Percentiles rank a stretch among this genome's conserved stretches.
Conservation (phyloP, 2,329 filamentous ascomycete species). For the Paecilomyces fulvus region DNA sequence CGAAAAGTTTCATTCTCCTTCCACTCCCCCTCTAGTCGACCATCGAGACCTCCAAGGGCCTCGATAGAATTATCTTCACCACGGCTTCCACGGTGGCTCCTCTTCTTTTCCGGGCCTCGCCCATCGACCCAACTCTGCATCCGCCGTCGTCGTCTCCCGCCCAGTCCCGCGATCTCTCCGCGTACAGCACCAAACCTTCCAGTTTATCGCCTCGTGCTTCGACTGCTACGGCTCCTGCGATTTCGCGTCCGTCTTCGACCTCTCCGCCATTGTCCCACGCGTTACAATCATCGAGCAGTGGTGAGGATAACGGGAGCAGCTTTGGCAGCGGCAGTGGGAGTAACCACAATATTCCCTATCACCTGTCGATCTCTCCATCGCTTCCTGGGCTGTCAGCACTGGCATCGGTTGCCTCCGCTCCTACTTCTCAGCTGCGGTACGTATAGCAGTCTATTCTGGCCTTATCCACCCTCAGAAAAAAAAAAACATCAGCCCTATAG, state of each 20-base stretch:
- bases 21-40: slow-evolving; percentile 18
- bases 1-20: background rate
- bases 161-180: slow-evolving; percentile 23
- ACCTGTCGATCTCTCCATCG: slow-evolving; percentile 31
- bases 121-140: slow-evolving; percentile 43
- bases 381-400: slow-evolving; percentile 53
- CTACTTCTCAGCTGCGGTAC: slow-evolving; percentile 46
- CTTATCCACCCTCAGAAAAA: background rate
- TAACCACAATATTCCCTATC: slow-evolving; percentile 11
- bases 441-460: slow-evolving; percentile 9
- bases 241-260: slow-evolving; percentile 47
- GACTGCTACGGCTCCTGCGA: slow-evolving; percentile 35
- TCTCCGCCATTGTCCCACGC: slow-evolving; percentile 39
- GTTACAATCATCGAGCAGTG: slow-evolving; percentile 19
- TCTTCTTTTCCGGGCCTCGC: slow-evolving; percentile 51
- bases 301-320: slow-evolving; percentile 20
- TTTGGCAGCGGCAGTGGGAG: slow-evolving; percentile 16
- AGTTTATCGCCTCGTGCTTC: slow-evolving; percentile 40
- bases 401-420: slow-evolving; percentile 49
- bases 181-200: slow-evolving; percentile 35
- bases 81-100: slow-evolving; percentile 54
- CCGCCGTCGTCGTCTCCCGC: slow-evolving; percentile 39
- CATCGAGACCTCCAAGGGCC: slow-evolving; percentile 23
- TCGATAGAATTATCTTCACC: slow-evolving; percentile 22
- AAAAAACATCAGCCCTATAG: background rate